These are phyloP conservation scores for Takashimella tepidaria DNA, from an alignment of 1,284 basidiomycete genomes.

Conservation along the genomic window DNA sequence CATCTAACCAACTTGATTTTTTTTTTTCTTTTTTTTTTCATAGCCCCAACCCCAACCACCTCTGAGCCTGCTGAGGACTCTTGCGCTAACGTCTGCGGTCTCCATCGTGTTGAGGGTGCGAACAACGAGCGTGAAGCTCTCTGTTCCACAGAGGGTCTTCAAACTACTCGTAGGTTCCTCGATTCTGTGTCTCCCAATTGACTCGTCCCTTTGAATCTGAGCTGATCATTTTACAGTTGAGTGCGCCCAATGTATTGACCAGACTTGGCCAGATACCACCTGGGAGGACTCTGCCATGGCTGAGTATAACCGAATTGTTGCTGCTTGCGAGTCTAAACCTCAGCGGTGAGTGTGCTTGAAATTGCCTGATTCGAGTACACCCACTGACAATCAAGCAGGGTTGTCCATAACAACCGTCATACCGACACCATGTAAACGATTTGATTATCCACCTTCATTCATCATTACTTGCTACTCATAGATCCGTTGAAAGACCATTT, in stretches of 20 bases:
- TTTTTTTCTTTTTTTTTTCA: no score
- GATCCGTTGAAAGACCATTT: no score
- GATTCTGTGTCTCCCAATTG: neutral
- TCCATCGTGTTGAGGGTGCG: conserved; percentile 22
- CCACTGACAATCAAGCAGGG: no score
- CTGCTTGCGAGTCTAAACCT: conserved; percentile 14
- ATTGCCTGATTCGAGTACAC: no score
- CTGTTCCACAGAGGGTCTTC: conserved; percentile 21
- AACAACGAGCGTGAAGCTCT: conserved; percentile 26
- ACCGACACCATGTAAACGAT: no score
- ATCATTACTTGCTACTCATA: no score
- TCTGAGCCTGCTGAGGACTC: conserved; percentile 15
- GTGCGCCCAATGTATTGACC: conserved; percentile 33
- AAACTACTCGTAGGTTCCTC: conserved; percentile 25
- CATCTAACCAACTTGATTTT: no score
- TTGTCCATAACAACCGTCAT: no score
- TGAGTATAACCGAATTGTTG: conserved; percentile 27
- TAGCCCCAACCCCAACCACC: conserved; percentile 10
- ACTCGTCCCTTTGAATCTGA: neutral
- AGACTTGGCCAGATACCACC: conserved; percentile 28
- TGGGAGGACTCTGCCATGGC: conserved; percentile 30
- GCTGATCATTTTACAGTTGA: conserved; percentile 11
- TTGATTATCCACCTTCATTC: no score
- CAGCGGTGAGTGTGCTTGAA: neutral
- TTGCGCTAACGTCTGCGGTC: conserved; percentile 20